phyloP scores from a whole-genome alignment of 169 alveolate genomes.

The Plasmodium knowlesi region DNA sequence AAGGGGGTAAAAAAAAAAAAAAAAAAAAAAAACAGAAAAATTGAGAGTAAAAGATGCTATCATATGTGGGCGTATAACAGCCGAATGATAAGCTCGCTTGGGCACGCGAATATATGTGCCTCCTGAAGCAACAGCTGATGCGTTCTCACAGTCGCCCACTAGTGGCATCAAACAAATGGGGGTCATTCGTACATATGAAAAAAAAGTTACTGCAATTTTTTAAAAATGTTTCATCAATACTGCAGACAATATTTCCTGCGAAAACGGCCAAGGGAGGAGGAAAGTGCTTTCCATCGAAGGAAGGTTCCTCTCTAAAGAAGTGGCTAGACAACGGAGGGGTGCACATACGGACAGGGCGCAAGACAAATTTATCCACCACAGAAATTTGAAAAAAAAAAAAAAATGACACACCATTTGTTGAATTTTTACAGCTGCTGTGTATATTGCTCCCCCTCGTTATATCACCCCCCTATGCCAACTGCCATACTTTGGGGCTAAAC shows the following conservation, averaged over 20 bases:
- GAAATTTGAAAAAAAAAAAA: background rate
- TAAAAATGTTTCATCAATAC: background rate
- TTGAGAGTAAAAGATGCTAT: background rate
- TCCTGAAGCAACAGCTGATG: background rate
- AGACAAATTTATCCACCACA: background rate
- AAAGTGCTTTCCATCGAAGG: background rate
- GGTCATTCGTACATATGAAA: background rate
- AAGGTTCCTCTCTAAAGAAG: background rate
- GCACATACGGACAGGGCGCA: background rate
- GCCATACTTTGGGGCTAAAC: conserved; percentile 57
- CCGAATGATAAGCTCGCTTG: background rate
- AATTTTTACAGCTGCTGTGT: background rate
- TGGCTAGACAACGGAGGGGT: background rate
- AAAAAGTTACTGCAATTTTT: background rate
- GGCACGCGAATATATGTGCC: background rate
- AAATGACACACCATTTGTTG: background rate
- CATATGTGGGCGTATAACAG: background rate
- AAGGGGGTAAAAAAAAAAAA: background rate
- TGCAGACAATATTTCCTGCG: background rate
- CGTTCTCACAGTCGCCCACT: background rate
- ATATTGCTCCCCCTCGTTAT: background rate
- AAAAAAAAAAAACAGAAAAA: background rate
- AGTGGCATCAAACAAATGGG: background rate
- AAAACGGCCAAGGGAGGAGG: background rate
- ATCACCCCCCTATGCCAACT: conserved; percentile 4